Base-by-base conservation (phyloP, 768 basidiomycete genomes). In the Harrya chromipes region DNA sequence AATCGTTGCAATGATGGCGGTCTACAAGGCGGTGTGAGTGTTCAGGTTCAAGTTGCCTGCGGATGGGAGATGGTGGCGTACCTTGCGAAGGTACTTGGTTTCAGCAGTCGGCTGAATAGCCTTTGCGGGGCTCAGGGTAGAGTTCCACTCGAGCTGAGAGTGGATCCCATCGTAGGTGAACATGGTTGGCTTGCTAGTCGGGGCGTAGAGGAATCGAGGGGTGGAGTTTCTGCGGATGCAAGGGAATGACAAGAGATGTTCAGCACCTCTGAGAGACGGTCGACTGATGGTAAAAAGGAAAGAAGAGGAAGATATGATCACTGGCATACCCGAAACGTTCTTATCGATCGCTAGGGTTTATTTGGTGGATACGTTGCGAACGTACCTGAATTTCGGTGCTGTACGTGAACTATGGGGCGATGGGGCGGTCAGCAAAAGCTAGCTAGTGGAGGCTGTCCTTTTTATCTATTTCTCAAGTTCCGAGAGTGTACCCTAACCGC, bases 1-100 rank as follows among this genome's bases (percentile, higher is more conserved):
- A 65, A 99, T 99, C 58, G 97, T 99, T 52, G 94, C 95, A 70
- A 99, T 98, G 73, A 99, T 98, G 52, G 90, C 79, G 13, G 94
- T 97, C 97, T 99, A 59, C 11, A 17, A 39, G 34, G 55, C 12
- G 46, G 40, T n/a, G 38, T 57, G 29, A 59, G 43, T 46, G 34
- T 39, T 8, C 41, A 35, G 24, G 23, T 40, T 14, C 41, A 35
- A 24, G 23, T 40, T 14, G 36, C 13, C 11, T 6, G 27, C 16
- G 4, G 27, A 26, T 9, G 23, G 16, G 27, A 37, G 23, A 45
- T 56, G 29, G 23, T 23, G 17, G 59, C 79, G 57, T 53, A 94
- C 94, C 84, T 97, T 99, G 74, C 95, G 88, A 60, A 85, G 72
- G 69, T 75, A 91, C 75, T 92, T 94, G 63, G 89, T 91, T 48